A percentile compares a stretch with the other conserved stretches of the same genome.
phyloP scores from a whole-genome alignment of 176 grass and related monocot species.

The Oryza coarctata region DNA sequence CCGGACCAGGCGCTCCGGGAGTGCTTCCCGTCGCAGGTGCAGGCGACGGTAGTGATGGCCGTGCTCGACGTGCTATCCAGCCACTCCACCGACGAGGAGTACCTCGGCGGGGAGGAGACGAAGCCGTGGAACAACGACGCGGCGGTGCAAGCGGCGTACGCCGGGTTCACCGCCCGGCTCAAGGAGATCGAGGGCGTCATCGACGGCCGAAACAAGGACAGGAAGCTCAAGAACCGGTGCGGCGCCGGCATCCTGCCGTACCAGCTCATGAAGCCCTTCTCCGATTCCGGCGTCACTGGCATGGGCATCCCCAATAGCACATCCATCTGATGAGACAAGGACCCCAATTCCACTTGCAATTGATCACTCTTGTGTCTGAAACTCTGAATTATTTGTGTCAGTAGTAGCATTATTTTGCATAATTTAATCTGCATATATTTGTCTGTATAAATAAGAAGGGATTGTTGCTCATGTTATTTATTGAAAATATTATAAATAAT shows the following conservation, averaged over 20 bases:
- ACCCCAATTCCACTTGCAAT: background rate
- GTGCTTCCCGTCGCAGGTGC: constrained; percentile 64
- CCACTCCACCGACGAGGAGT: constrained; percentile 86
- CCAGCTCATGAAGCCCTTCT: constrained; percentile 75
- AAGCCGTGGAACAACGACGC: constrained; percentile 50
- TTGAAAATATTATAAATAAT: background rate
- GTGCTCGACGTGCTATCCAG: constrained; percentile 62
- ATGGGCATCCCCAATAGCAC: constrained; percentile 81
- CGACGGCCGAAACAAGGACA: constrained; percentile 51
- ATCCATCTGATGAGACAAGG: constrained; percentile 45
- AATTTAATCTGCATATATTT: background rate
- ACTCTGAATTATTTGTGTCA: background rate
- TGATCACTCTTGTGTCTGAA: background rate
- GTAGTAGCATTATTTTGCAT: no score
- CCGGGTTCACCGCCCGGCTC: constrained; percentile 39
- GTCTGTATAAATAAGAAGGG: background rate
- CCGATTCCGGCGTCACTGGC: constrained; percentile 43
- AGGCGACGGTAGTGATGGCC: constrained; percentile 73
- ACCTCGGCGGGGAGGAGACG: constrained; percentile 51
- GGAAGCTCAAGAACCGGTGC: constrained; percentile 53
- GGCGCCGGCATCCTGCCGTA: constrained; percentile 75
- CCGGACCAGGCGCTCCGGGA: constrained; percentile 55
- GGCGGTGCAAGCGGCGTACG: constrained; percentile 40
- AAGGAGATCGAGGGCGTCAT: constrained; percentile 66
- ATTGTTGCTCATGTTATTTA: background rate